phyloP scores from a whole-genome alignment of 345 rosid species.

The Dovyalis caffra region DNA sequence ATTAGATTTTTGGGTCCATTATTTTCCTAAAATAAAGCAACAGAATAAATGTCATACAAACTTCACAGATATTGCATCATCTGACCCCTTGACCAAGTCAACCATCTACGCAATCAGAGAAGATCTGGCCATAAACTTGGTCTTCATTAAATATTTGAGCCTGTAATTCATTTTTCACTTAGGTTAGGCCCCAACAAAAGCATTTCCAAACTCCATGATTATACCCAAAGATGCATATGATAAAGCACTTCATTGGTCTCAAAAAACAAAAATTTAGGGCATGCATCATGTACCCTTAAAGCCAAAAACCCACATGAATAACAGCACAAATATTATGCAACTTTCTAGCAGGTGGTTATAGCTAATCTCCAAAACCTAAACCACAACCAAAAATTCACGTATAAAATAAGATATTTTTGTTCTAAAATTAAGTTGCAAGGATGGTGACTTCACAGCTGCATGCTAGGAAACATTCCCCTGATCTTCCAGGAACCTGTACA shows the following conservation, averaged over 20 bases:
- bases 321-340: not conserved
- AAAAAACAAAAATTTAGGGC: not conserved
- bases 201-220: not conserved
- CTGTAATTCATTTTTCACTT: not conserved
- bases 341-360: not conserved
- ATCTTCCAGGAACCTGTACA: slow-evolving; percentile 35
- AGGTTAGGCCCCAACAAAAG: not conserved
- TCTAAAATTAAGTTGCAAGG: slow-evolving; percentile 2
- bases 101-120: not conserved
- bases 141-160: not conserved
- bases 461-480: slow-evolving; percentile 31
- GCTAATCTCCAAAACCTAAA: not conserved
- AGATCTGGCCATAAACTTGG: not conserved
- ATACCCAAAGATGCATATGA: not conserved
- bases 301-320: not conserved
- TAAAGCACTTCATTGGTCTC: not conserved
- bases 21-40: not conserved
- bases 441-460: slow-evolving; percentile 41
- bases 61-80: not conserved
- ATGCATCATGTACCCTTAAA: not conserved
- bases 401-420: not conserved
- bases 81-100: slow-evolving; percentile 15
- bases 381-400: not conserved
- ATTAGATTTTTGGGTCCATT: not conserved
- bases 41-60: not conserved